A percentile compares a stretch with the other conserved stretches of the same genome.
Evolutionary conservation across 352 stramenopile genomes (phyloP).

Genomic region (Phytophthora pluvialis): DNA sequence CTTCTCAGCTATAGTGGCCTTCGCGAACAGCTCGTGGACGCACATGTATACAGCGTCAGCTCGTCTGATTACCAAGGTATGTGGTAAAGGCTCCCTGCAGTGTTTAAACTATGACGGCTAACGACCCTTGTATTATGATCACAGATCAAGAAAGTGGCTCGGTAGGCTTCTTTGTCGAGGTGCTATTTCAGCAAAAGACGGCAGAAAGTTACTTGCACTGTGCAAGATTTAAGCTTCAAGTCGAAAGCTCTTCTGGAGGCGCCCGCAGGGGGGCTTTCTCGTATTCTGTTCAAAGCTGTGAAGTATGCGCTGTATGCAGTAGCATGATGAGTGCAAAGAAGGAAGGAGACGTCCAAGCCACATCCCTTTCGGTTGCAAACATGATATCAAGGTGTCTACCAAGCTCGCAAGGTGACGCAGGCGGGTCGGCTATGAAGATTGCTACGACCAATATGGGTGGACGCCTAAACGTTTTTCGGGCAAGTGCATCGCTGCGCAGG

Average conservation of each 20-base stretch:
- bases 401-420: slow-evolving; percentile 6
- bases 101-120: slow-evolving; percentile 3
- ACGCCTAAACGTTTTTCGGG: slow-evolving; percentile 43
- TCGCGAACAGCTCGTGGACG: slow-evolving; percentile 50
- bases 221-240: slow-evolving; percentile 66
- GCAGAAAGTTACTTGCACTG: slow-evolving; percentile 56
- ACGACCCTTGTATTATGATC: slow-evolving; percentile 9
- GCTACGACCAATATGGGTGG: slow-evolving; percentile 48
- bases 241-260: slow-evolving; percentile 36
- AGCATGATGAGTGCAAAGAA: slow-evolving; percentile 55
- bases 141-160: slow-evolving; percentile 63
- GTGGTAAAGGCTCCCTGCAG: neutral
- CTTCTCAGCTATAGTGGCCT: slow-evolving; percentile 58
- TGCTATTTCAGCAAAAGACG: slow-evolving; percentile 59
- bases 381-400: slow-evolving; percentile 19
- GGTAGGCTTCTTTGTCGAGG: slow-evolving; percentile 61
- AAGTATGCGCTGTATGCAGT: slow-evolving; percentile 52
- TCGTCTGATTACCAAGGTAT: slow-evolving; percentile 76
- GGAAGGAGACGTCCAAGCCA: slow-evolving; percentile 18
- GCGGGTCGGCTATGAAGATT: slow-evolving; percentile 35
- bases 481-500: slow-evolving; percentile 43
- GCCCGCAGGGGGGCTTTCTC: slow-evolving; percentile 28
- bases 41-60: slow-evolving; percentile 62
- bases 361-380: slow-evolving; percentile 45
- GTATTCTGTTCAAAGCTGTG: slow-evolving; percentile 66